Conservation (phyloP, 2,329 filamentous ascomycete genomes). For the Ilyonectria sp. region DNA sequence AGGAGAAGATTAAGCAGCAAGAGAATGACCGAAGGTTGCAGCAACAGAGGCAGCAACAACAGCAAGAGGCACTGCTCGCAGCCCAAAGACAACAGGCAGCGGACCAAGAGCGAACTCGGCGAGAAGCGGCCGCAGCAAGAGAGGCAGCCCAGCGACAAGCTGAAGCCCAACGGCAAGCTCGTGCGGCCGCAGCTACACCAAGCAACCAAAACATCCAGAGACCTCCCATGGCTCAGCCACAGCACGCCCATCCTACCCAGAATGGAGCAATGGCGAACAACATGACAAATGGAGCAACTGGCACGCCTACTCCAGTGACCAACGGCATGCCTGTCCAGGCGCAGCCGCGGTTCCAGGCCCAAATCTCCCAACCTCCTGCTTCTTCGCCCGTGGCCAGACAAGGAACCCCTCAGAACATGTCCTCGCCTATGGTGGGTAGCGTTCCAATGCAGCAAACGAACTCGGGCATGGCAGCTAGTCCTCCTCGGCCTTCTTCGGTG, state of each 20-base stretch:
- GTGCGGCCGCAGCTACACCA: slow-evolving; percentile 47
- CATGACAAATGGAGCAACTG: slow-evolving; percentile 58
- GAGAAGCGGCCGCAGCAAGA: slow-evolving; percentile 53
- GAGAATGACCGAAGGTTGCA: slow-evolving; percentile 71
- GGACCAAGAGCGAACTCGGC: slow-evolving; percentile 59
- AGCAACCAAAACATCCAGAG: slow-evolving; percentile 47
- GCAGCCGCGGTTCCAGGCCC: slow-evolving; percentile 66
- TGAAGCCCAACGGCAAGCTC: slow-evolving; percentile 56
- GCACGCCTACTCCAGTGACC: slow-evolving; percentile 54
- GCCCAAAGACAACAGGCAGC: slow-evolving; percentile 62
- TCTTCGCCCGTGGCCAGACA: slow-evolving; percentile 79
- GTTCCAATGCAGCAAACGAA: slow-evolving; percentile 76
- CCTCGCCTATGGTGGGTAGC: slow-evolving; percentile 75
- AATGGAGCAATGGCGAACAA: slow-evolving; percentile 56
- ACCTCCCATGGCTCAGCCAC: slow-evolving; percentile 47
- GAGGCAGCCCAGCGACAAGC: slow-evolving; percentile 55
- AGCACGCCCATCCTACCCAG: slow-evolving; percentile 54
- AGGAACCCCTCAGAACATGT: slow-evolving; percentile 75
- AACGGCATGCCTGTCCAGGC: slow-evolving; percentile 58
- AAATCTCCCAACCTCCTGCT: slow-evolving; percentile 74
- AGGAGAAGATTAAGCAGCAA: slow-evolving; percentile 79
- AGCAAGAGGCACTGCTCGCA: slow-evolving; percentile 61
- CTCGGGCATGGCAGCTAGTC: slow-evolving; percentile 79
- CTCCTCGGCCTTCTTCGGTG: slow-evolving; percentile 76
- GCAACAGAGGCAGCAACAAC: slow-evolving; percentile 59